phyloP scores from a whole-genome alignment of 352 stramenopile species.

The Phytophthora pistaciae region DNA sequence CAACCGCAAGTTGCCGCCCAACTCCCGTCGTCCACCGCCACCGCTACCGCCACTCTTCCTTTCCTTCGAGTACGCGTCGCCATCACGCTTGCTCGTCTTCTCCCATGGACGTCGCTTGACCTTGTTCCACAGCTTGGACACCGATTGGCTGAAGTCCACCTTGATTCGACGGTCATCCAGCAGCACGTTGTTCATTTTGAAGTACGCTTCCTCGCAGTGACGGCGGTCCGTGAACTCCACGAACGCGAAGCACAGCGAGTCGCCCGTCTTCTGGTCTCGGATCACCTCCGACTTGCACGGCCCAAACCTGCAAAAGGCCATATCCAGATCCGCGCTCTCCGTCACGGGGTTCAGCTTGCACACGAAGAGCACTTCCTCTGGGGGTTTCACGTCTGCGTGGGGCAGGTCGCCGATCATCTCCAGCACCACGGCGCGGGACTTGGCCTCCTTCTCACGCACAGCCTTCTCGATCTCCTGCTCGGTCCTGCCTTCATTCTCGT shows the following conservation, averaged over 20 bases:
- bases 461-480: slow-evolving; percentile 93
- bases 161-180: slow-evolving; percentile 97
- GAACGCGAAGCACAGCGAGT: slow-evolving; percentile 99
- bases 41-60: slow-evolving; percentile 28
- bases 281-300: slow-evolving; percentile 95
- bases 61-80: slow-evolving; percentile 49
- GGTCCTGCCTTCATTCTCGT: slow-evolving; percentile 75
- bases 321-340: slow-evolving; percentile 94
- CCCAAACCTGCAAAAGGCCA: slow-evolving; percentile 95
- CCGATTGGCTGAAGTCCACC: slow-evolving; percentile 98
- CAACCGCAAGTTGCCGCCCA: slow-evolving; percentile 51
- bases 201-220: slow-evolving; percentile 97
- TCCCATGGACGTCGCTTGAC: slow-evolving; percentile 75
- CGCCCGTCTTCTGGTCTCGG: slow-evolving; percentile 97
- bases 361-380: slow-evolving; percentile 99
- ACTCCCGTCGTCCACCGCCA: slow-evolving; percentile 26
- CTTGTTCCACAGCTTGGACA: slow-evolving; percentile 98
- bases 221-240: slow-evolving; percentile 97
- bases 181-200: slow-evolving; percentile 99
- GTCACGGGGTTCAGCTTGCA: slow-evolving; percentile 97
- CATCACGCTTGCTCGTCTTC: slow-evolving; percentile 62
- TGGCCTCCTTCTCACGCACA: slow-evolving; percentile 92
- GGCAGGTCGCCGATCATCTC: slow-evolving; percentile 99
- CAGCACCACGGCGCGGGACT: slow-evolving; percentile 96
- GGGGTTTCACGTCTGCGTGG: slow-evolving; percentile 96